Percentiles rank a stretch among this genome's conserved stretches.
Evolutionary conservation across 2,329 filamentous ascomycete genomes (phyloP).

Genomic region (Calonectria honghensis): DNA sequence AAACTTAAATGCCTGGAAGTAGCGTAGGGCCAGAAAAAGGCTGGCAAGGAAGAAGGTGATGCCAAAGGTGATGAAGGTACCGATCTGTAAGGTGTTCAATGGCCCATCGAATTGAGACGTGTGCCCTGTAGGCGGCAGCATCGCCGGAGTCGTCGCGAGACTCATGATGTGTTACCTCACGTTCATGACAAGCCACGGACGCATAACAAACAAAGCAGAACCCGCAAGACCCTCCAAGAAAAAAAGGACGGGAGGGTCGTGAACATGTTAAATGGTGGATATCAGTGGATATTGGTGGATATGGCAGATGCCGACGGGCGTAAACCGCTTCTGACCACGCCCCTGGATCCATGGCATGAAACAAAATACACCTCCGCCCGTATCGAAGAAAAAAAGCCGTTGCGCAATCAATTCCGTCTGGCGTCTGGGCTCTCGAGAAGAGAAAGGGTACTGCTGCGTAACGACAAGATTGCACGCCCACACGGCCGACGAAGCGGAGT

Average conservation of each 20-base stretch:
- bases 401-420: not conserved
- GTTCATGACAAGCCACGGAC: not conserved
- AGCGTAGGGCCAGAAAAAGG: not conserved
- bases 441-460: not conserved
- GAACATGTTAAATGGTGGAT: constrained; percentile 24
- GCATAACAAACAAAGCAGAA: constrained; percentile 1
- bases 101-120: constrained; percentile 10
- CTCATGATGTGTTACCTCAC: not conserved
- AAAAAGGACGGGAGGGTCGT: not conserved
- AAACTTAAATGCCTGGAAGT: constrained; percentile 25
- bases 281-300: constrained; percentile 22
- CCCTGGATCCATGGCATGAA: constrained; percentile 19
- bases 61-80: constrained; percentile 7
- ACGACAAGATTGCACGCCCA: not conserved
- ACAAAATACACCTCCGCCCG: constrained; percentile 20
- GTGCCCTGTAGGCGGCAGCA: constrained; percentile 8
- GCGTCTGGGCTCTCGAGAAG: not conserved
- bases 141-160: constrained; percentile 6
- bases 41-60: constrained; percentile 20
- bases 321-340: constrained; percentile 10
- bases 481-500: not conserved
- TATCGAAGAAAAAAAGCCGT: constrained; percentile 10
- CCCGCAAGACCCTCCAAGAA: not conserved
- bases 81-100: constrained; percentile 1
- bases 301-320: constrained; percentile 17